Percentiles rank a stretch among this genome's conserved stretches.
These are phyloP conservation scores for Eimeria sp. DNA, from an alignment of 169 alveolate species.

Conservation along the genomic window DNA sequence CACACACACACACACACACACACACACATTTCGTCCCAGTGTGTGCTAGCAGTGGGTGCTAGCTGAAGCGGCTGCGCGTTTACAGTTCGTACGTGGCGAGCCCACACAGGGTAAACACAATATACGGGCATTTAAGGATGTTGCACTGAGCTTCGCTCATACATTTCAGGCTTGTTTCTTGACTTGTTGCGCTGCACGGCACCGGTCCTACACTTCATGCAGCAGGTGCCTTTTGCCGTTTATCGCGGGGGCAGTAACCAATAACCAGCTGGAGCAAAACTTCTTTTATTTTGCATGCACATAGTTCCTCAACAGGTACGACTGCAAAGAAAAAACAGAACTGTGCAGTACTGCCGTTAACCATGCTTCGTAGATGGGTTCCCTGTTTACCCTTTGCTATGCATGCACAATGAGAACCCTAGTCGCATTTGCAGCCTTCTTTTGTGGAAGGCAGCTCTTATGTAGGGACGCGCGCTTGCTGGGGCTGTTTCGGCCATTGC, in stretches of 20 bases:
- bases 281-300: background rate
- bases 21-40: no score
- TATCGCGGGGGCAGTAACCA: background rate
- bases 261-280: background rate
- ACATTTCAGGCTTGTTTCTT: background rate
- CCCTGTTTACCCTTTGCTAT: background rate
- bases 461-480: background rate
- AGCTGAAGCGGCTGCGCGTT: background rate
- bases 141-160: background rate
- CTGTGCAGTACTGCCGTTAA: background rate
- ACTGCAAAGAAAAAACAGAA: background rate
- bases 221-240: background rate
- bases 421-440: background rate
- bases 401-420: background rate
- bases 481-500: background rate
- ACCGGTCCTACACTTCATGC: background rate
- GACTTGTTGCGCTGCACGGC: no score
- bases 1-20: no score
- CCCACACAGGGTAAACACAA: background rate
- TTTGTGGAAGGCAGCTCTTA: background rate
- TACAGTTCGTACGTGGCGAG: background rate
- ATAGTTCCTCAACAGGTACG: no score
- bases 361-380: background rate
- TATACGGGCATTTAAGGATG: background rate
- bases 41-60: no score